A percentile compares a stretch with the other conserved stretches of the same genome.
phyloP scores from a whole-genome alignment of 2,329 filamentous ascomycete species.

The Dactylellina sp. region DNA sequence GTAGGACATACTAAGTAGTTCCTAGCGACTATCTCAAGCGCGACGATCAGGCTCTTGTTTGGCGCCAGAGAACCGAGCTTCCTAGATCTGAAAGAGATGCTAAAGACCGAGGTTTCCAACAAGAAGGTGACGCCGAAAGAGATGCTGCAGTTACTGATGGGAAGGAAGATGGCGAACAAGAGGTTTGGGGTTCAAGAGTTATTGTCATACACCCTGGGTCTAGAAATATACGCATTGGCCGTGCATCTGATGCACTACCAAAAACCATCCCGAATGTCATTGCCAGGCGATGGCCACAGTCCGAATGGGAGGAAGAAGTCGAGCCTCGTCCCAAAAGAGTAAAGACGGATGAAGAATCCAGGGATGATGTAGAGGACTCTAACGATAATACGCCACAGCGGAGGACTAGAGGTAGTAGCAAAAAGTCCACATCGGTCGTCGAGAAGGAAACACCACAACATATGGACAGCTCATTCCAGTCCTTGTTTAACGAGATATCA shows the following conservation, averaged over 20 bases:
- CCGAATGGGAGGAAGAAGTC: slow-evolving; percentile 85
- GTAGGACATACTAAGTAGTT: background rate
- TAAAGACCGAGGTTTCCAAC: slow-evolving; percentile 67
- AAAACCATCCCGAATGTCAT: slow-evolving; percentile 95
- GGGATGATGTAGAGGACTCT: slow-evolving; percentile 66
- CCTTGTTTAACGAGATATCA: slow-evolving; percentile 81
- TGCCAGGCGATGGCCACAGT: slow-evolving; percentile 79
- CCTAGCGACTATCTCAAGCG: slow-evolving; percentile 94
- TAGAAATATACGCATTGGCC: slow-evolving; percentile 91
- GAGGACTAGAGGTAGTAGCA: slow-evolving; percentile 56
- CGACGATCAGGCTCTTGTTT: slow-evolving; percentile 92
- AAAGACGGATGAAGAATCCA: slow-evolving; percentile 71
- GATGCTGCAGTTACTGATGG: slow-evolving; percentile 66
- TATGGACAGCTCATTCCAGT: slow-evolving; percentile 67
- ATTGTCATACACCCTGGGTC: slow-evolving; percentile 96
- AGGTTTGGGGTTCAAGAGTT: slow-evolving; percentile 74
- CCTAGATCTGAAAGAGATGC: slow-evolving; percentile 64
- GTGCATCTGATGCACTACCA: slow-evolving; percentile 94
- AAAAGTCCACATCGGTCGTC: slow-evolving; percentile 40
- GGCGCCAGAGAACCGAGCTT: slow-evolving; percentile 88
- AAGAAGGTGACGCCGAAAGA: slow-evolving; percentile 68
- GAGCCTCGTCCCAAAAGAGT: slow-evolving; percentile 78
- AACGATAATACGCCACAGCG: slow-evolving; percentile 61
- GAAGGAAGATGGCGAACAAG: slow-evolving; percentile 68
- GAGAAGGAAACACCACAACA: slow-evolving; percentile 66